Evolutionary conservation across 2,329 filamentous ascomycete genomes (phyloP), one percentile per base, ranked within the genome.

Genomic region (Leptodontidium sp.): DNA sequence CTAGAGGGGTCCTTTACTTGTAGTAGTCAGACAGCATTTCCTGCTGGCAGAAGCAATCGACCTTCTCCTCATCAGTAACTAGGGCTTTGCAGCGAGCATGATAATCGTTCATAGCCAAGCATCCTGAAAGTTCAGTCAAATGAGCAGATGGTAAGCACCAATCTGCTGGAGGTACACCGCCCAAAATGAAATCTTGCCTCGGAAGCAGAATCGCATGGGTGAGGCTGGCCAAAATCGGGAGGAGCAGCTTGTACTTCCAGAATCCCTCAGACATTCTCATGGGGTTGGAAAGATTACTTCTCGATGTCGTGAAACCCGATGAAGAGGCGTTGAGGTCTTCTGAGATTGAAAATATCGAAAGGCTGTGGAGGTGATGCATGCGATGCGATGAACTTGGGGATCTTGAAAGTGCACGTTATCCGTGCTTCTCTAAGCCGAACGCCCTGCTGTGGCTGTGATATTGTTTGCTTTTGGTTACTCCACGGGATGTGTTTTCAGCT

Each of bases 11-110:
- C n/a, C 4, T 35, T 57, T 58, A 65, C 63, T 58, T 32, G 29
- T 43, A 65, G 50, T 65, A 65, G 11, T 40, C 43, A 45, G 63
- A 65, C 7, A 65, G 63, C 63, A 58, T 65, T 58, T 65, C 50
- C n/a, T 65, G 63, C 21, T 26, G 26, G 52, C 63, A 65, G 47
- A 65, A 65, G 29, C 63, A 65, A 52, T 65, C 24, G 9, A 65
- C 11, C 24, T 65, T 65, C n/a, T 65, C 63, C 12, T 65, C 35
- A 2, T 57, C 52, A 2, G 49, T 21, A n/a, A 17, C 5, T 45
- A 49, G 24, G 26, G 15, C 63, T 7, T 45, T 53, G 49, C 63
- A 65, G 12, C 40, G 8, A 45, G 43, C 35, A 14, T 57, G 35
- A 4, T 43, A 49, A 24, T 58, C 52, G 24, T 32, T 45, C 63